Evolutionary conservation across 2,329 filamentous ascomycete genomes (phyloP).

Genomic region (Ophiostoma angusticollis): DNA sequence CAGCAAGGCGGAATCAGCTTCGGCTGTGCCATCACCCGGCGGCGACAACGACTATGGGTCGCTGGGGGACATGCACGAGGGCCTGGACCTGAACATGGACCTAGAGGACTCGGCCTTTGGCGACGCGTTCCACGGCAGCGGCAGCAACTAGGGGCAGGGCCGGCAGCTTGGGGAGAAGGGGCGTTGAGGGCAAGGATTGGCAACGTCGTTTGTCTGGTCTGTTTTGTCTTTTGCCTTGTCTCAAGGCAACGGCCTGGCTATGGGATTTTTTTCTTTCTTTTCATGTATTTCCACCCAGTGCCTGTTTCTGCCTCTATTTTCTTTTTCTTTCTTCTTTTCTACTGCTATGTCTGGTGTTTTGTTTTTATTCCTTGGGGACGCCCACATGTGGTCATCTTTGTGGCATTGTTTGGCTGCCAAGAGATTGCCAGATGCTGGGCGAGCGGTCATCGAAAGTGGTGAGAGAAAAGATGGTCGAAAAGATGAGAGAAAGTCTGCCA

Average conservation of each 20-base stretch:
- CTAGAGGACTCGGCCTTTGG: slow-evolving; percentile 74
- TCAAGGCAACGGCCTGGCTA: too few species aligned
- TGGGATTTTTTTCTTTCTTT: background rate
- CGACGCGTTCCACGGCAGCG: slow-evolving; percentile 60
- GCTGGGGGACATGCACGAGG: slow-evolving; percentile 50
- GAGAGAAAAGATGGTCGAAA: background rate
- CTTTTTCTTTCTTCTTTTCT: background rate
- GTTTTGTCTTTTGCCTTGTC: too few species aligned
- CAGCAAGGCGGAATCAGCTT: slow-evolving; percentile 29
- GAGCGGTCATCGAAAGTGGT: background rate
- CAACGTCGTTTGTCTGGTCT: too few species aligned
- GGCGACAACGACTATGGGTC: slow-evolving; percentile 47
- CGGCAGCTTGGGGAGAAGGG: background rate
- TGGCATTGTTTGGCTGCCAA: background rate
- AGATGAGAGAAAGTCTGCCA: background rate
- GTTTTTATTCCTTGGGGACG: background rate
- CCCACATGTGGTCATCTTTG: background rate
- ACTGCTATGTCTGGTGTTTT: background rate
- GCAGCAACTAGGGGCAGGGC: slow-evolving; percentile 20
- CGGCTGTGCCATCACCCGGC: slow-evolving; percentile 32
- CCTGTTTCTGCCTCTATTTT: background rate
- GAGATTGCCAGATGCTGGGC: background rate
- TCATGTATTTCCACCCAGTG: background rate
- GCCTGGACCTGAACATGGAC: slow-evolving; percentile 53
- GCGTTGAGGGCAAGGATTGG: background rate